Base-by-base conservation (phyloP, 352 stramenopile species). In the Phytopythium aichiense region DNA sequence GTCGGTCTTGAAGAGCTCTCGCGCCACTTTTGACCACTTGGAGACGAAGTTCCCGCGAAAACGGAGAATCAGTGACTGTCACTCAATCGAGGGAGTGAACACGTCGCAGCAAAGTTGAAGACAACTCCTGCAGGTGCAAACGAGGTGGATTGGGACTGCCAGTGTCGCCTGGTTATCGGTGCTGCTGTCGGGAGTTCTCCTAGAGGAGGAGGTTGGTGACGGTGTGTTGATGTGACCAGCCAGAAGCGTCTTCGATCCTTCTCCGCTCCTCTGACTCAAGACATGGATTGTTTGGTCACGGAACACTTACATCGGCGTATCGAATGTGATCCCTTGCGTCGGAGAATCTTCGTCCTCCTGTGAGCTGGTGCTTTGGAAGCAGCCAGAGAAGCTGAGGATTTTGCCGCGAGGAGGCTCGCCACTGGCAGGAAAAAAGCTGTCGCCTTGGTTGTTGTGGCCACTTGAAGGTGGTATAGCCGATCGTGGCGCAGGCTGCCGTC, bases 331-430 rank as follows among this genome's bases (percentile, higher is more conserved):
- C 7, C 48, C 48, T 15, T 48, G 42, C 7, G 48, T 22, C 20
- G 31, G 33, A 58, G 52, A 4, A 13, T 4, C 31, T 12, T 58
- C 52, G 22, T 45, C 51, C 5, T 9, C 13, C 20, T 33, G 20
- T 40, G 22, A 9, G 28, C 28, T 12, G 15, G 50, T 64, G 61
- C 65, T 60, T 35, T 73, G 55, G 48, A 72, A 76, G 25, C 59
- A 70, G 30, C 62, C 68, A 1, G 72, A 77, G 37, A 80, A 81
- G 28, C 69, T 71, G 30, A 75, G 46, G 55, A 48, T 48, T 25
- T 48, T 48, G 18, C 42, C 42, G 20, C 42, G 42, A 23, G 42
- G 4, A 13, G 42, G 5, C 6, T 25, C 22, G 18, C 0, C 13
- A 18, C n/a, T 7, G 20, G 2, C 42, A 22, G 42, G 7, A 25